Evolutionary conservation across 352 stramenopile genomes (phyloP), one percentile per base, ranked within the genome.

Genomic region (Saprolegnia diclina): DNA sequence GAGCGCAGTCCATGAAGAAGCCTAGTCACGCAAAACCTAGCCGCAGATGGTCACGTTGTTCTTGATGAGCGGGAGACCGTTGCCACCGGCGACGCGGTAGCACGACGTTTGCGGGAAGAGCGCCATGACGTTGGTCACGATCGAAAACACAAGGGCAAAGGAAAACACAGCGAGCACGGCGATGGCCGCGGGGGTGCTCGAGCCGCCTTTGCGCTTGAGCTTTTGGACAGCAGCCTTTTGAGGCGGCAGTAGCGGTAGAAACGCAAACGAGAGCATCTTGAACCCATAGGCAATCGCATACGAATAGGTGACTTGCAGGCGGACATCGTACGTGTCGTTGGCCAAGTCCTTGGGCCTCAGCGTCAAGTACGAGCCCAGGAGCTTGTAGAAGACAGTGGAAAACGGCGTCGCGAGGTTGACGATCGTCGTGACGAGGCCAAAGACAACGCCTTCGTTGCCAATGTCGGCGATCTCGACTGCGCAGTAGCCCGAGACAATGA

Each of bases 51-150:
- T 52, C 13, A 52, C 26, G 24, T 52, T 52, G 57, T 52, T 37
- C 45, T 53, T 40, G 26, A 65, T 18, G 40, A 38, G 13, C 9
- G 37, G 37, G 13, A 35, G 19, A 7, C 62, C 62, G 19, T 48
- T 68, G 38, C 62, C 62, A 2, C 62, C 62, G 2, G 29, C 62
- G 38, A 68, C 61, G 18, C 62, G 62, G 18, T 68, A 61, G 29
- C 62, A 68, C 62, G 21, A 56, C 19, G 62, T 68, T 18, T 48
- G 46, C 32, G 62, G 44, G n/a, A 68, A 35, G 45, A 68, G 46
- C 46, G 65, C 79, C 35, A 91, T 32, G 52, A 85, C 64, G 66
- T 88, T 88, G 18, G 78, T 87, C 24, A 77, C 48, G n/a, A 81
- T 65, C 21, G 67, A 62, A 57, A 77, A 77, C 0, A 65, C 1